These are phyloP conservation scores for Beauveria sp. DNA, from an alignment of 2,329 filamentous ascomycete species.

Conservation along the genomic window DNA sequence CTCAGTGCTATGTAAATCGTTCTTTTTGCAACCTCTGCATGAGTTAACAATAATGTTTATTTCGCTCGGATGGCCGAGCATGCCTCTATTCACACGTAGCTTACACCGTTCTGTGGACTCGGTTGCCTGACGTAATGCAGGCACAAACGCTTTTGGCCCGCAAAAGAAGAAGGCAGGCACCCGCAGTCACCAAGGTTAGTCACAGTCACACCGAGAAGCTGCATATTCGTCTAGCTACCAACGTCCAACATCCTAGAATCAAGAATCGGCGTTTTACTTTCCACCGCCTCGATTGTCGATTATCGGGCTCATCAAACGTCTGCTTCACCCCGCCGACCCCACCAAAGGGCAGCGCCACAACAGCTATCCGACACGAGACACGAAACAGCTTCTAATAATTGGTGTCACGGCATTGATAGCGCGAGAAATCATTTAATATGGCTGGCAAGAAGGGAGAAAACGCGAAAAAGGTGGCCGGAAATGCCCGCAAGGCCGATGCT, in stretches of 20 bases:
- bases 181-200: background rate
- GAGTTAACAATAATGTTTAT: background rate
- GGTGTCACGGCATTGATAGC: background rate
- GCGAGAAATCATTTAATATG: conserved; percentile 37
- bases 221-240: background rate
- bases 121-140: conserved; percentile 7
- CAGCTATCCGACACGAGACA: background rate
- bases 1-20: too few species aligned
- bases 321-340: background rate
- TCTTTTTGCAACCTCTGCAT: too few species aligned
- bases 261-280: background rate
- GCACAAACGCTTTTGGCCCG: background rate
- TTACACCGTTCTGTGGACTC: background rate
- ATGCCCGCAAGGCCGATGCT: conserved; percentile 85
- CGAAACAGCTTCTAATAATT: background rate
- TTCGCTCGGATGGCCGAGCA: background rate
- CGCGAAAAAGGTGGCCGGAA: conserved; percentile 82
- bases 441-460: conserved; percentile 71
- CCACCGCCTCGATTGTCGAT: background rate
- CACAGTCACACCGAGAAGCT: conserved; percentile 3
- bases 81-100: background rate
- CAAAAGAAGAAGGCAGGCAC: background rate
- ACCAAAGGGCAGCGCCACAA: background rate
- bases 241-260: background rate
- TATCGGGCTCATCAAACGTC: background rate